phyloP scores from a whole-genome alignment of 768 basidiomycete species.

The Suillus subaureus region DNA sequence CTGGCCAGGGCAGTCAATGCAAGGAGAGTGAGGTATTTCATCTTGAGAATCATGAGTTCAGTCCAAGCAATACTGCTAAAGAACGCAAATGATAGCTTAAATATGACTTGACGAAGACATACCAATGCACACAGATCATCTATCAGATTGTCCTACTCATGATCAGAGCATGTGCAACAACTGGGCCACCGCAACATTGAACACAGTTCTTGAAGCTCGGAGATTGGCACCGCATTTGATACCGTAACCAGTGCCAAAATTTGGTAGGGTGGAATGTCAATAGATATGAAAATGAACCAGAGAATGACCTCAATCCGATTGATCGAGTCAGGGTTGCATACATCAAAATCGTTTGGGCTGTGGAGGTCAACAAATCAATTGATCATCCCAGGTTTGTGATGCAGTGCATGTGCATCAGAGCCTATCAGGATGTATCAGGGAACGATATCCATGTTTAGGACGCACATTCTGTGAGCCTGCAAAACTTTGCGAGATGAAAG shows the following conservation, averaged over 20 bases:
- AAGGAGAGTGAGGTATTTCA: constrained; percentile 5
- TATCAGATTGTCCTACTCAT: constrained; percentile 9
- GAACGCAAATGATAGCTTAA: constrained; percentile 15
- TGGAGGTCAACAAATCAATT: background rate
- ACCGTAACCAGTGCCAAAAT: background rate
- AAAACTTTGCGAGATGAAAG: background rate
- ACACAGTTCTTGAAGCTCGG: constrained; percentile 6
- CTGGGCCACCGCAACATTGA: background rate
- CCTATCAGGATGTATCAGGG: background rate
- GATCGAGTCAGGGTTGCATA: background rate
- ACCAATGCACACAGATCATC: background rate
- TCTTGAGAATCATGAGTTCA: background rate
- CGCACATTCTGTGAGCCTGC: background rate
- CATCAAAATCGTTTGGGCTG: background rate
- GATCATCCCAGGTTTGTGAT: background rate
- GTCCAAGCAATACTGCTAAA: background rate
- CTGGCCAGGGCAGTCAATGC: constrained; percentile 18
- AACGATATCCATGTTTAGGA: background rate
- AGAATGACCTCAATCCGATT: background rate
- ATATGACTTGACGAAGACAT: background rate
- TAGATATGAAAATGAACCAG: background rate
- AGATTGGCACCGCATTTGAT: background rate
- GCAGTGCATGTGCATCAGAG: background rate
- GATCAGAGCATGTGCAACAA: constrained; percentile 18
- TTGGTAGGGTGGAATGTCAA: background rate